Base-by-base conservation (phyloP, 1,284 basidiomycete species). In the Cutaneotrichosporon cavernicola region DNA sequence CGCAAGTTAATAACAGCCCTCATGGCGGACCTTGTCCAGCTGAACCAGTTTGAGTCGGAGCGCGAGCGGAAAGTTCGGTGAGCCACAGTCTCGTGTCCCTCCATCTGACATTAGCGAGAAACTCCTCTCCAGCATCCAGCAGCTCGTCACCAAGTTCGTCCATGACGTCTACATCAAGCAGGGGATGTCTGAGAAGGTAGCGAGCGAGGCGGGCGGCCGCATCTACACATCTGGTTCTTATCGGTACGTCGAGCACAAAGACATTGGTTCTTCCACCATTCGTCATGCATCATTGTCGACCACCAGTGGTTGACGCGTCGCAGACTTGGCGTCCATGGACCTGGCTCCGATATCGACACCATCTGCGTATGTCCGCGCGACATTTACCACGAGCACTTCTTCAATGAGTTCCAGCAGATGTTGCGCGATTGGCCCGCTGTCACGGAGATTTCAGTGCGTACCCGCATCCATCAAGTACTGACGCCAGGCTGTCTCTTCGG, bases 211-310 rank as follows among this genome's bases (percentile, higher is more conserved):
- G 6, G 97, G 96, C 64, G 97, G 96, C 69, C 96, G 98, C 83
- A 98, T 99, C 77, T 99, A 95, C 80, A 98, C 97, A 4, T 99
- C 97, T 78, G 96, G 97, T 46, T 97, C 94, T 59, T 96, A 96
- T 84, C 88, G 91, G 80, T 81, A 26, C 56, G 79, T 58, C 11
- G 30, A 34, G 21, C 55, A 26, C 26, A 26, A 38, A 14, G 10
- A n/a, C 16, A n/a, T 7, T 18, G 18, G 43, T 16, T n/a, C 7
- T 46, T 18, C 43, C 34, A 36, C 3, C 40, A 43, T 13, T 18
- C 43, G 7, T 18, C 18, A 46, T 46, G 4, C 43, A 16, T 18
- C 18, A 46, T 46, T 8, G 43, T 7, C 9, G 18, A n/a, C 6
- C 14, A n/a, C 6, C 7, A 7, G 22, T 13, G 31, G 36, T 26